These are phyloP conservation scores for Lasiosphaeria miniovina DNA, from an alignment of 495 filamentous ascomycete genomes.

Conservation along the genomic window DNA sequence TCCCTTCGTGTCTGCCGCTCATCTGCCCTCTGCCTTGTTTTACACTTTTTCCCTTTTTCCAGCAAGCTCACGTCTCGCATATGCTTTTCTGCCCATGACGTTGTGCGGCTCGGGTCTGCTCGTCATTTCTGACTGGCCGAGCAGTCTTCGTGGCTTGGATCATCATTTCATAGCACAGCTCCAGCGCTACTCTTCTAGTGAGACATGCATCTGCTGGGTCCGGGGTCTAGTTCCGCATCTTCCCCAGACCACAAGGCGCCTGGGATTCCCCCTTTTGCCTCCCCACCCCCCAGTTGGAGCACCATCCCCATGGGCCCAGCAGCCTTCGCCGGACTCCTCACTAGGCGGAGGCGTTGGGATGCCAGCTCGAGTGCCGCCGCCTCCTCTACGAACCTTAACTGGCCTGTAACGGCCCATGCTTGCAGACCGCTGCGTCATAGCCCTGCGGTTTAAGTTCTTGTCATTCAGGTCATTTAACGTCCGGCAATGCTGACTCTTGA, in stretches of 20 bases:
- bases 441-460: not conserved
- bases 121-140: not conserved
- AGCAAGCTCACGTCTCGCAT: no score
- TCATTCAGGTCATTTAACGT: not conserved
- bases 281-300: no score
- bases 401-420: not conserved
- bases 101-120: not conserved
- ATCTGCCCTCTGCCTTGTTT: no score
- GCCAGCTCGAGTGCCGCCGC: not conserved
- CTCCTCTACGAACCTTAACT: not conserved
- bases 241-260: not conserved
- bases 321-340: no score
- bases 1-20: no score
- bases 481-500: slow-evolving; percentile 5
- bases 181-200: slow-evolving; percentile 2
- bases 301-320: no score
- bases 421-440: slow-evolving; percentile 18
- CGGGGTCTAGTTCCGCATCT: slow-evolving; percentile 6
- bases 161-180: not conserved
- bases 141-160: slow-evolving; percentile 5
- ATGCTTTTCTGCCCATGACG: no score
- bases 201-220: slow-evolving; percentile 9
- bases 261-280: not conserved
- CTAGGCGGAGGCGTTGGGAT: not conserved
- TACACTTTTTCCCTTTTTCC: no score